A percentile compares a stretch with the other conserved stretches of the same genome.
Conservation (phyloP, 805 yeast genomes). For the Cyberlindnera sargentensis region DNA sequence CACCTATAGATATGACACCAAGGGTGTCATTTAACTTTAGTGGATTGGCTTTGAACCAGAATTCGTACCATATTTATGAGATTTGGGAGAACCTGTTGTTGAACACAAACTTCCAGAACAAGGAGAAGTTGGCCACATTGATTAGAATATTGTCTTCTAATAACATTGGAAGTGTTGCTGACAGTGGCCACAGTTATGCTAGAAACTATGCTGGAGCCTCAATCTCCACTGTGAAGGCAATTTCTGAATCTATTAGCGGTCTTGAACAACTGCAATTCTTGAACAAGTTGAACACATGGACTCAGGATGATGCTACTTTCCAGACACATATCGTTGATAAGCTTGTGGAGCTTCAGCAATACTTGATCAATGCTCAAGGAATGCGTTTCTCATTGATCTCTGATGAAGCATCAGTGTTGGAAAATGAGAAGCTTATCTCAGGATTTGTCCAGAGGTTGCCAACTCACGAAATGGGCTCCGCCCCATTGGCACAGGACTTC, state of each 20-base stretch:
- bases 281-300: slow-evolving; percentile 44
- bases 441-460: slow-evolving; percentile 25
- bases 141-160: slow-evolving; percentile 71
- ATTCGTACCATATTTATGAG: slow-evolving; percentile 51
- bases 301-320: slow-evolving; percentile 42
- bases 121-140: slow-evolving; percentile 64
- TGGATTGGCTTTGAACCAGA: slow-evolving; percentile 66
- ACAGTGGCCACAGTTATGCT: slow-evolving; percentile 84
- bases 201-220: slow-evolving; percentile 57
- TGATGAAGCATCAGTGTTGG: slow-evolving; percentile 32
- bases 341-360: slow-evolving; percentile 42
- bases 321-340: slow-evolving; percentile 59
- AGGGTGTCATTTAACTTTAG: slow-evolving; percentile 48
- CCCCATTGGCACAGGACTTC: slow-evolving; percentile 7
- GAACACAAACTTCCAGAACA: slow-evolving; percentile 60
- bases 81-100: slow-evolving; percentile 64
- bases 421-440: slow-evolving; percentile 25
- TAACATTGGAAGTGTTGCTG: slow-evolving; percentile 72
- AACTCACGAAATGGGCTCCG: slow-evolving; percentile 1
- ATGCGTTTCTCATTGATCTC: slow-evolving; percentile 55
- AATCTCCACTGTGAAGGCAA: slow-evolving; percentile 50
- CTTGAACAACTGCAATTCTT: slow-evolving; percentile 70
- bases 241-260: slow-evolving; percentile 66
- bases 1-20: slow-evolving; percentile 45
- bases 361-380: slow-evolving; percentile 34